Evolutionary conservation across 2,329 filamentous ascomycete species (phyloP).

Genomic region (Beauveria australis): DNA sequence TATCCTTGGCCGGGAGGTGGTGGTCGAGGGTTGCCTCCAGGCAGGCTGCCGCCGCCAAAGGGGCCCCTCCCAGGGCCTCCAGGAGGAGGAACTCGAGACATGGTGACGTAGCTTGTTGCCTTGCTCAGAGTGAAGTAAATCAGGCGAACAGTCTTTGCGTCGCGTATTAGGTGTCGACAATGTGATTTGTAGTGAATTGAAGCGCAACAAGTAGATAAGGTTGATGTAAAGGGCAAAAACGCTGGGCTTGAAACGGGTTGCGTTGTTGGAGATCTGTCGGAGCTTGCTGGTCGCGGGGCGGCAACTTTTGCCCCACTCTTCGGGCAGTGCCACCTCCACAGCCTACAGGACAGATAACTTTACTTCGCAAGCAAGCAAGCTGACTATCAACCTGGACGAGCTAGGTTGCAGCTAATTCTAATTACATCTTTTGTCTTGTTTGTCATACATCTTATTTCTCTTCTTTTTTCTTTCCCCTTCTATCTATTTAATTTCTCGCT

Average conservation of each 20-base stretch:
- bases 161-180: neutral
- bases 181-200: neutral
- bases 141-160: neutral
- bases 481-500: no score
- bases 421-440: neutral
- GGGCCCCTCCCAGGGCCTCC: conserved; percentile 1
- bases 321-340: conserved; percentile 1
- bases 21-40: conserved; percentile 9
- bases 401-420: neutral
- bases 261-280: conserved; percentile 10
- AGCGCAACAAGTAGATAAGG: neutral
- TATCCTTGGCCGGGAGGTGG: conserved; percentile 12
- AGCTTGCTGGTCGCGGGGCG: conserved; percentile 5
- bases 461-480: no score
- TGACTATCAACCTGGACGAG: neutral
- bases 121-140: neutral
- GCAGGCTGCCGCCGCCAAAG: conserved; percentile 9
- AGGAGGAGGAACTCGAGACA: conserved; percentile 12
- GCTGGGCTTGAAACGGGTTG: neutral
- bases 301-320: conserved; percentile 6
- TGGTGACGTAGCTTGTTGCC: neutral
- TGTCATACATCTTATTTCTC: no score
- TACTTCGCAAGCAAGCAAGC: neutral
- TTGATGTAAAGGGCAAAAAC: neutral
- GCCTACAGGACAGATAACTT: neutral